Evolutionary conservation across 2,329 filamentous ascomycete species (phyloP).

Genomic region (Emericellopsis cladophorae): DNA sequence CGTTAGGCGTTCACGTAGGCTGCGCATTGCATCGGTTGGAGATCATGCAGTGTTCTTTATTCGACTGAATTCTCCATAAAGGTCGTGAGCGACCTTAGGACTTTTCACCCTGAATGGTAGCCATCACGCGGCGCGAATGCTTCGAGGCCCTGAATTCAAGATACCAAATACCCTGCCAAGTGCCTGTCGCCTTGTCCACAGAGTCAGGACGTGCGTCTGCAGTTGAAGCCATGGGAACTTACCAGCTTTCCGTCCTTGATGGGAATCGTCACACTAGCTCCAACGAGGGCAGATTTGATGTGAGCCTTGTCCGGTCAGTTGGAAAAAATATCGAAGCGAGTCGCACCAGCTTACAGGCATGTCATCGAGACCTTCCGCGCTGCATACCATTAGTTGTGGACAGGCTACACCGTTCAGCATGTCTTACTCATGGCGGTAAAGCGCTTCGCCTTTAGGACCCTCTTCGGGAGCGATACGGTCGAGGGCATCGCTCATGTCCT

Average conservation of each 20-base stretch:
- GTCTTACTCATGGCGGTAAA: constrained; percentile 60
- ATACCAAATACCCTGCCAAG: constrained; percentile 89
- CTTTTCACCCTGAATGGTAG: constrained; percentile 87
- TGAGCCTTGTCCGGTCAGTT: constrained; percentile 47
- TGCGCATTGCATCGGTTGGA: neutral
- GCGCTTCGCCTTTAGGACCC: constrained; percentile 55
- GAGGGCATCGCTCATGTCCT: constrained; percentile 87
- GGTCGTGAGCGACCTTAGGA: constrained; percentile 38
- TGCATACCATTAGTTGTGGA: constrained; percentile 10
- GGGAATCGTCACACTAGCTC: constrained; percentile 80
- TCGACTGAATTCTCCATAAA: constrained; percentile 7
- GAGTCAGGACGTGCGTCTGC: neutral
- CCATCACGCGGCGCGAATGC: constrained; percentile 73
- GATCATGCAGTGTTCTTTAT: neutral
- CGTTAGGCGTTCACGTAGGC: constrained; percentile 9
- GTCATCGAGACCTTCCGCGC: constrained; percentile 79
- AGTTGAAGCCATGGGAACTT: constrained; percentile 11
- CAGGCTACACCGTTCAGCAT: neutral
- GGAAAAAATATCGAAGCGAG: no score
- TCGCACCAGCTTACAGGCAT: constrained; percentile 55
- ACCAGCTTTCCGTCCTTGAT: constrained; percentile 76
- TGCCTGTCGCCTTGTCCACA: constrained; percentile 39
- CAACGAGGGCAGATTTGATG: constrained; percentile 82
- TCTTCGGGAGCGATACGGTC: constrained; percentile 75
- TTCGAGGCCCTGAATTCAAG: constrained; percentile 71